phyloP scores from a whole-genome alignment of 2,329 filamentous ascomycete species.

The Knufia fluminis region DNA sequence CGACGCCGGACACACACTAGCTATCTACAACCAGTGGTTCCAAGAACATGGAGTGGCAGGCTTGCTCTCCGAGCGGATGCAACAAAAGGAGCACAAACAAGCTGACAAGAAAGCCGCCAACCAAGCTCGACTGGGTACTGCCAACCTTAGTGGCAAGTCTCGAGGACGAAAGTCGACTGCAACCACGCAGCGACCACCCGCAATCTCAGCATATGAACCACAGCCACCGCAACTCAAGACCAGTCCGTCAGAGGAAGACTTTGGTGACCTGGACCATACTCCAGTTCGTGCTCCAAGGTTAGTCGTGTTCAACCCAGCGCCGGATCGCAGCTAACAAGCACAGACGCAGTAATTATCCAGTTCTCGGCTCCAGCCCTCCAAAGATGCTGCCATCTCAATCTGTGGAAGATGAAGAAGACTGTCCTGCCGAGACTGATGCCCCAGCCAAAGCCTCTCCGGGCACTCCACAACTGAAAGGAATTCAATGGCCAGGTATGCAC shows the following conservation, averaged over 20 bases:
- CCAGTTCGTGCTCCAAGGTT: slow-evolving; percentile 16
- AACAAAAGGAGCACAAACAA: slow-evolving; percentile 63
- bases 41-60: slow-evolving; percentile 58
- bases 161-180: not conserved
- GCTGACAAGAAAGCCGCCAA: slow-evolving; percentile 23
- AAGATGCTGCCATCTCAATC: not conserved
- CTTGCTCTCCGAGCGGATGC: slow-evolving; percentile 69
- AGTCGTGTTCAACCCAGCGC: not conserved
- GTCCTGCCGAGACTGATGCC: slow-evolving; percentile 9
- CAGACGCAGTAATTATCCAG: slow-evolving; percentile 17
- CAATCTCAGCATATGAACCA: not conserved
- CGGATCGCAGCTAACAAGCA: slow-evolving; percentile 9
- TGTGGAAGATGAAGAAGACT: slow-evolving; percentile 1
- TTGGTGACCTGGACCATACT: slow-evolving; percentile 16
- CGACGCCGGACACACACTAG: slow-evolving; percentile 53
- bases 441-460: slow-evolving; percentile 10
- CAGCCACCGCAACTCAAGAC: not conserved
- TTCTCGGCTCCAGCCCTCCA: slow-evolving; percentile 1
- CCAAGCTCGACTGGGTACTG: not conserved
- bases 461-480: slow-evolving; percentile 35
- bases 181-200: not conserved
- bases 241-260: not conserved
- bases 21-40: slow-evolving; percentile 72
- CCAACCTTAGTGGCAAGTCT: not conserved
- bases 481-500: slow-evolving; percentile 44